These are phyloP conservation scores for Xylaria sp. DNA, from an alignment of 495 filamentous ascomycete species.

Conservation along the genomic window DNA sequence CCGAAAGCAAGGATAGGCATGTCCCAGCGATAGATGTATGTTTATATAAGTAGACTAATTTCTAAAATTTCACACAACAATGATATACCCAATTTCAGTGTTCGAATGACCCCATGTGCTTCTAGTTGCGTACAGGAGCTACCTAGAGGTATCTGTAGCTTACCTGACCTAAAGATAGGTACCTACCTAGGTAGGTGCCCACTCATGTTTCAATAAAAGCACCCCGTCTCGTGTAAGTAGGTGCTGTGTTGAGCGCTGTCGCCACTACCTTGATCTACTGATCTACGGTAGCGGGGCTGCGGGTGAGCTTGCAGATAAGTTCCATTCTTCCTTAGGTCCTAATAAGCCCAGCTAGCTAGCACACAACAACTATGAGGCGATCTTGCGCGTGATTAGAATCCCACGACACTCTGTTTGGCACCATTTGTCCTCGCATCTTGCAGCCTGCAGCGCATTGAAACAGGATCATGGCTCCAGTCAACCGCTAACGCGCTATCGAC, in stretches of 20 bases:
- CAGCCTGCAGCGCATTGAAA: background rate
- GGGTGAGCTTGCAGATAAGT: no score
- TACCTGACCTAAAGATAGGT: background rate
- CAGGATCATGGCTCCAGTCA: conserved; percentile 4
- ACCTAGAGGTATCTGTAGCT: background rate
- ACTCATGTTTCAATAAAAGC: no score
- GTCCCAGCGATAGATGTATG: background rate
- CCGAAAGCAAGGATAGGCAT: background rate
- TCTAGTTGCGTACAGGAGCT: background rate
- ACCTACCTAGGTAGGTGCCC: no score
- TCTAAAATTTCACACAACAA: background rate
- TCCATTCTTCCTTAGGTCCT: no score
- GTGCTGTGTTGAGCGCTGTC: no score
- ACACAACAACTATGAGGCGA: background rate
- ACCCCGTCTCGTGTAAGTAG: no score
- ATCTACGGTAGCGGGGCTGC: background rate
- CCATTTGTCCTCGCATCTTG: background rate
- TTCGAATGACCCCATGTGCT: background rate
- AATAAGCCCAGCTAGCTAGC: background rate
- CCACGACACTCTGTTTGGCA: conserved; percentile 4
- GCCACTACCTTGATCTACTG: no score
- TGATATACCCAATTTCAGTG: background rate
- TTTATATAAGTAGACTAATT: background rate
- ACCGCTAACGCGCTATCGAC: background rate
- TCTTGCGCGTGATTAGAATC: conserved; percentile 5